Base-by-base conservation (phyloP, 1,284 basidiomycete species). In the Heterobasidion annosum region DNA sequence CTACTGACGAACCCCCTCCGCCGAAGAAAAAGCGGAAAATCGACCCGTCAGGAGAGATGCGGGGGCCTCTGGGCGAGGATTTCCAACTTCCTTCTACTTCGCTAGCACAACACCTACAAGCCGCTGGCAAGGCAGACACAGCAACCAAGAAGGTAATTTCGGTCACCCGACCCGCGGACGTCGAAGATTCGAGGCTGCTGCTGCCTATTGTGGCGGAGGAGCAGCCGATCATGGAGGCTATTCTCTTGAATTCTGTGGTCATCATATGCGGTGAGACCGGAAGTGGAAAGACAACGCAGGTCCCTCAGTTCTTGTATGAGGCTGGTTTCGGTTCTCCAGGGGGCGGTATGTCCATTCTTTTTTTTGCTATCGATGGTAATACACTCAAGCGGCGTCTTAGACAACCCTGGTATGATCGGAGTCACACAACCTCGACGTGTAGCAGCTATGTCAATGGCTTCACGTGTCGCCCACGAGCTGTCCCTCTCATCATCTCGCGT, bases 371-470 rank as follows among this genome's bases (percentile, higher is more conserved):
- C 51, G 44, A 49, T 50, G 13, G 48, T 47, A 13, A 33, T 33
- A 25, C 34, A 34, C 13, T 32, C 59, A 55, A 60, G 47, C 33
- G 16, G 49, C 51, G 40, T 34, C 47, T 2, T 48, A 93, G 93
- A 95, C 53, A 97, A 98, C 68, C 93, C 96, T 18, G 97, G 97
- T 1, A 95, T 99, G 86, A 93, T 99, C 61, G 97, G 95, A 13
- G 82, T 99, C 46, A 99, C 97, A 2, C 97, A 99, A 69, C 97
- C 97, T 3, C 86, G 97, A 53, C 86, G 97, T 66, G 97, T 99
- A 9, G 97, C 97, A 9, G 96, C 97, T 1, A 87, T 98, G 70
- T 94, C 95, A 4, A 94, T 98, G 82, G 93, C 96, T 0, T 74
- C 84, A 33, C 93, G 97, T 49, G 94, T 99, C 33, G 88, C 86